phyloP scores from a whole-genome alignment of 257 asterid species.

The Solanum chmielewskii region DNA sequence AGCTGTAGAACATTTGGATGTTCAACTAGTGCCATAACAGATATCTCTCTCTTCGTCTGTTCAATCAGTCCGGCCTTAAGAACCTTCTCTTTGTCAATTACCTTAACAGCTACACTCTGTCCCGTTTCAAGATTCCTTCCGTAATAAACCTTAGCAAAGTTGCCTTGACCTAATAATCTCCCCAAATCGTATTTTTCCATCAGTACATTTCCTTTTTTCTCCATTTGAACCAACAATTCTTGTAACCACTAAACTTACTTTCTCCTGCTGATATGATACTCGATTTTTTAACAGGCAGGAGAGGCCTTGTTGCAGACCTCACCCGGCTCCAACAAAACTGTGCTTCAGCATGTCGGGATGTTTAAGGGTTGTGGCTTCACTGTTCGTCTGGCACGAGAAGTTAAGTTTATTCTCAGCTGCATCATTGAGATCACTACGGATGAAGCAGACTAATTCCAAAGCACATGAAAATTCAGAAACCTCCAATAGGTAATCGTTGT shows the following conservation, averaged over 20 bases:
- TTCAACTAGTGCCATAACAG: conserved; percentile 53
- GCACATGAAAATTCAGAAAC: background rate
- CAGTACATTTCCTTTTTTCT: conserved; percentile 41
- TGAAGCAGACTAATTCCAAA: background rate
- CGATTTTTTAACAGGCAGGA: background rate
- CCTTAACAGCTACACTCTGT: conserved; percentile 69
- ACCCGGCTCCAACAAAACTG: conserved; percentile 13
- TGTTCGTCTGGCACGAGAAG: conserved; percentile 15
- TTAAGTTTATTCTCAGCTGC: background rate
- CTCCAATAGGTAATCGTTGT: background rate
- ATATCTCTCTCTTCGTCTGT: conserved; percentile 76
- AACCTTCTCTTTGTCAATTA: conserved; percentile 65
- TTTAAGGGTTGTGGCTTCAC: background rate
- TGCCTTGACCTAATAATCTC: conserved; percentile 75
- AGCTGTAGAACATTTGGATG: conserved; percentile 51
- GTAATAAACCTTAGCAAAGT: conserved; percentile 70
- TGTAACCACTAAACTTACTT: background rate
- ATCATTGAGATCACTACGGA: background rate
- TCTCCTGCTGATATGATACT: background rate
- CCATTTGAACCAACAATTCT: conserved; percentile 21
- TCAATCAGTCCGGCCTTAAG: conserved; percentile 44
- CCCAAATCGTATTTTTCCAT: conserved; percentile 72
- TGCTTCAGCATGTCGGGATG: conserved; percentile 12
- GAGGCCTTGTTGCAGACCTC: conserved; percentile 9
- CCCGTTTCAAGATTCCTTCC: conserved; percentile 58